These are phyloP conservation scores for Elaeis oleifera DNA, from an alignment of 202 grass and related monocot genomes.

Conservation along the genomic window DNA sequence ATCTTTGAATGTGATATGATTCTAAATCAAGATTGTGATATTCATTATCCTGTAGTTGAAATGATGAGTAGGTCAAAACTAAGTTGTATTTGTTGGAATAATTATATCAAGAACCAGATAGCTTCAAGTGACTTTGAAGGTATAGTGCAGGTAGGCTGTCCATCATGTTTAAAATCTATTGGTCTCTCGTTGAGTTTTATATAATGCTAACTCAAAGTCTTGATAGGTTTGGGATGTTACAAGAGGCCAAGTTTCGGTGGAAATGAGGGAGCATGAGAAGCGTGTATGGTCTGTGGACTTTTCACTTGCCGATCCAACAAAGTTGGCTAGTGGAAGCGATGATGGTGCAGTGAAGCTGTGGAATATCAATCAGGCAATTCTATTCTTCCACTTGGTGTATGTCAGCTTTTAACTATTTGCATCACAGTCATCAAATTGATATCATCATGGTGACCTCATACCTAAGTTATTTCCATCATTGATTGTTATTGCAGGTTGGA, in stretches of 20 bases:
- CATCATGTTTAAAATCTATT: not conserved
- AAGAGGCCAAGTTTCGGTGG: slow-evolving; percentile 77
- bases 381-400: slow-evolving; percentile 84
- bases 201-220: slow-evolving; percentile 11
- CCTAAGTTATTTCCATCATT: slow-evolving; percentile 20
- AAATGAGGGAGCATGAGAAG: slow-evolving; percentile 95
- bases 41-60: slow-evolving; percentile 97
- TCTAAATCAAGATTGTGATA: slow-evolving; percentile 85
- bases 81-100: slow-evolving; percentile 97
- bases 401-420: slow-evolving; percentile 60
- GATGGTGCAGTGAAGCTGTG: slow-evolving; percentile 96
- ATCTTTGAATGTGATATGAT: slow-evolving; percentile 88
- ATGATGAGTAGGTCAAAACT: slow-evolving; percentile 92
- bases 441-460: slow-evolving; percentile 8
- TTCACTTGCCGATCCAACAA: slow-evolving; percentile 86
- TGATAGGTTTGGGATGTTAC: slow-evolving; percentile 93
- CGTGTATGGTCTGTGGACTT: slow-evolving; percentile 98
- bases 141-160: slow-evolving; percentile 70
- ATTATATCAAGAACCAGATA: slow-evolving; percentile 91
- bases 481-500: slow-evolving; percentile 62
- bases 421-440: slow-evolving; percentile 38
- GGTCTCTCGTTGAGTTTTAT: slow-evolving; percentile 5
- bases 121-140: slow-evolving; percentile 98
- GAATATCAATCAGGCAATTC: slow-evolving; percentile 99
- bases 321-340: slow-evolving; percentile 88